Base-by-base conservation (phyloP, 2,329 filamentous ascomycete species). In the Pseudopyrenochaeta lycopersici region DNA sequence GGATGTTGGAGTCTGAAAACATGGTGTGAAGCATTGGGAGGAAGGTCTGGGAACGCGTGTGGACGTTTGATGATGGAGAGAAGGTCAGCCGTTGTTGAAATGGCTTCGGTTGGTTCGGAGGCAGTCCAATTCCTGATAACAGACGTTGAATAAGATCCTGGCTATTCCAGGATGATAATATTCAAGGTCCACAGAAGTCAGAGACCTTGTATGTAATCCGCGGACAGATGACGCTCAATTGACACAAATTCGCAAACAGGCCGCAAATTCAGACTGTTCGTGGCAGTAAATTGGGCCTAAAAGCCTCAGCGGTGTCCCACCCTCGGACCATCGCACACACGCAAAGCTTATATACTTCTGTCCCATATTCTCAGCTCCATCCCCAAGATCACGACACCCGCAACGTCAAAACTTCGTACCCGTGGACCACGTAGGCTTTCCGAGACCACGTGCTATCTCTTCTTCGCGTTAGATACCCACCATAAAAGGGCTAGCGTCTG, bases 1-100 rank as follows among this genome's bases (percentile, higher is more conserved):
- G 54, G 32, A 64, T 36, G 15, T 44, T 29, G 3, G 46, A 39
- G 45, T 60, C 56, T 21, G 56, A 44, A 15, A 51, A 20, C 18
- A 46, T 43, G 15, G 42, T 51, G 20, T n/a, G 54, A 20, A 27
- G 20, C 20, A 38, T 17, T 40, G 46, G 30, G 30, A 17, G 18
- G 40, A 15, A 30, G 33, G 29, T 38, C 23, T 44, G 31, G 12
- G 29, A 11, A 9, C 23, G 31, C 7, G 31, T 43, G 10, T 32
- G 42, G 17, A 23, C 4, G 36, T 32, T 12, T 41, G 4, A 14
- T 41, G 27, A 15, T 12, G 14, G n/a, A n/a, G n/a, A n/a, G n/a
- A 14, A 31, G 32, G 10, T 48, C 46, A 23, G 27, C 30, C 32
- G 15, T 49, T 30, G 35, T 30, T 35, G 20, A n/a, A 35, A 18